These are phyloP conservation scores for Spongispora temasekensis DNA, from an alignment of 1,284 basidiomycete species.

Conservation along the genomic window DNA sequence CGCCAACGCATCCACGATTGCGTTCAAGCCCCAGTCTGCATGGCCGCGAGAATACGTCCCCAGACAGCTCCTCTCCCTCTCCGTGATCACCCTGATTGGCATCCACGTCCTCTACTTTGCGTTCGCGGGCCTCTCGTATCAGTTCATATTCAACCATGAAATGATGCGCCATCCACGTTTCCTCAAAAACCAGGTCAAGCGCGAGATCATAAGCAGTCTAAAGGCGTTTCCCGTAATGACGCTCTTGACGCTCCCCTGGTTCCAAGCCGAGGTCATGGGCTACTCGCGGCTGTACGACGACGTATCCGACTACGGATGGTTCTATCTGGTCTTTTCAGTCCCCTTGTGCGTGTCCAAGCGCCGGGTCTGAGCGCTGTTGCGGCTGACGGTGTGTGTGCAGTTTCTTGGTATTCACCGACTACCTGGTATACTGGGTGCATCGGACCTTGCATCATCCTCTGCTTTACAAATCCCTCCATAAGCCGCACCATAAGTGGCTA, in stretches of 20 bases:
- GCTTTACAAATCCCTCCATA: slow-evolving; percentile 91
- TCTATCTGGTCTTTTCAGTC: slow-evolving; percentile 63
- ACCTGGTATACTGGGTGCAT: slow-evolving; percentile 93
- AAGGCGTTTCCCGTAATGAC: slow-evolving; percentile 82
- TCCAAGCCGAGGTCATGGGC: slow-evolving; percentile 90
- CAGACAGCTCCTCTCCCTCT: slow-evolving; percentile 80
- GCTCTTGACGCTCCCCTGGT: slow-evolving; percentile 89
- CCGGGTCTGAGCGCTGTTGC: neutral
- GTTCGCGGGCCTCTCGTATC: slow-evolving; percentile 84
- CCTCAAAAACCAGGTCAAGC: slow-evolving; percentile 82
- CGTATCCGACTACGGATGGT: slow-evolving; percentile 70
- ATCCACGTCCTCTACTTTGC: slow-evolving; percentile 85
- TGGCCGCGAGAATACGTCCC: slow-evolving; percentile 82
- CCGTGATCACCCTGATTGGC: slow-evolving; percentile 76
- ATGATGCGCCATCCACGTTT: slow-evolving; percentile 97
- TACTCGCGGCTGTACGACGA: slow-evolving; percentile 81
- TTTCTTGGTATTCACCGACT: slow-evolving; percentile 92
- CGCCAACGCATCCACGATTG: slow-evolving; percentile 30
- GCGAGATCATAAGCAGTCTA: slow-evolving; percentile 82
- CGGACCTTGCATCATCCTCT: slow-evolving; percentile 86
- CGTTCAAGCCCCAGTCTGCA: slow-evolving; percentile 46
- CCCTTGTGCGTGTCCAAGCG: slow-evolving; percentile 46
- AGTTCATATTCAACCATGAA: slow-evolving; percentile 91
- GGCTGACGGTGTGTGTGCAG: slow-evolving; percentile 37
- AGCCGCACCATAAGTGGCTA: slow-evolving; percentile 99